These are phyloP conservation scores for Lecanosticta acicola DNA, from an alignment of 2,329 filamentous ascomycete genomes.

Conservation along the genomic window DNA sequence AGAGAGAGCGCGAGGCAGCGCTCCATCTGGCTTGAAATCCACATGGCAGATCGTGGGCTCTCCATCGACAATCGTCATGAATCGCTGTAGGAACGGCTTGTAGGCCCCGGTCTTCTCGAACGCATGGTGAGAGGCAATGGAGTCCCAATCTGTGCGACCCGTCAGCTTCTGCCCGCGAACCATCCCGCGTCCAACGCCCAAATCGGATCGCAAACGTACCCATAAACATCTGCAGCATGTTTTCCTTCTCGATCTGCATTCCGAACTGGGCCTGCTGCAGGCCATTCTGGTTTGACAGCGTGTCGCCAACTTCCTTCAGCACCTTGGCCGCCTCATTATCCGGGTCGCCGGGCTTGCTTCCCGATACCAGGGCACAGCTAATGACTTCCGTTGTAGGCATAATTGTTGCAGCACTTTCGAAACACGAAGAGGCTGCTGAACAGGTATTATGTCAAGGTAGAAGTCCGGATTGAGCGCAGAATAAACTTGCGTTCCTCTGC, in stretches of 20 bases:
- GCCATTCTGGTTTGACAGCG: conserved; percentile 36
- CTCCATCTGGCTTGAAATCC: conserved; percentile 25
- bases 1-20: conserved; percentile 22
- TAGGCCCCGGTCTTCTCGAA: conserved; percentile 39
- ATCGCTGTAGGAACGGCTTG: conserved; percentile 32
- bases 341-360: conserved; percentile 31
- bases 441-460: too few relatives aligned
- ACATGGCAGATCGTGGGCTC: conserved; percentile 33
- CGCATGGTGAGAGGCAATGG: conserved; percentile 34
- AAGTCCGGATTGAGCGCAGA: too few relatives aligned
- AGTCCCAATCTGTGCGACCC: conserved; percentile 40
- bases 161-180: too few relatives aligned
- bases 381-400: conserved; percentile 39
- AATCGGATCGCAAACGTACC: too few relatives aligned
- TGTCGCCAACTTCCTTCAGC: conserved; percentile 32
- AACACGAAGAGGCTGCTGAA: too few relatives aligned
- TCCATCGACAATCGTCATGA: conserved; percentile 29
- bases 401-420: conserved; percentile 1
- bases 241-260: conserved; percentile 36
- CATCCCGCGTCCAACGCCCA: too few relatives aligned
- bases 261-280: conserved; percentile 35
- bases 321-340: conserved; percentile 26
- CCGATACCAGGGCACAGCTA: conserved; percentile 35
- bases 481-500: too few relatives aligned
- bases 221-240: conserved; percentile 35